Evolutionary conservation across 441 rosid genomes (phyloP).

Genomic region (Breynia disticha): DNA sequence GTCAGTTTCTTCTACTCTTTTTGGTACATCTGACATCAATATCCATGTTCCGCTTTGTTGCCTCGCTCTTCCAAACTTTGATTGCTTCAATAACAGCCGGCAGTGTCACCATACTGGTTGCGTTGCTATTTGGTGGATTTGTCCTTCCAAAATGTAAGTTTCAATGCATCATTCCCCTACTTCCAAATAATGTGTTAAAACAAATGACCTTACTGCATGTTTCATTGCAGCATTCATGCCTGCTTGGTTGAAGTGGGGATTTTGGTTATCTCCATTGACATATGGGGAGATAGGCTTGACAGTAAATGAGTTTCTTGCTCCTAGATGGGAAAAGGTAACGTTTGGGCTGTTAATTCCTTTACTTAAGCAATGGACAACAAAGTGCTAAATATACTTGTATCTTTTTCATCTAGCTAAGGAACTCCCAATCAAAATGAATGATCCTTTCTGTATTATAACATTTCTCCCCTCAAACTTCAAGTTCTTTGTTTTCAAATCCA

Average conservation of each 20-base stretch:
- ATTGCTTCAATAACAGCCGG: slow-evolving; percentile 26
- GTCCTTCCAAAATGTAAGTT: slow-evolving; percentile 30
- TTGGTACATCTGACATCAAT: slow-evolving; percentile 26
- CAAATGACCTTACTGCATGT: neutral
- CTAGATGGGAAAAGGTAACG: slow-evolving; percentile 51
- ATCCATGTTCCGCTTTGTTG: slow-evolving; percentile 36
- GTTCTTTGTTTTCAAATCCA: no score
- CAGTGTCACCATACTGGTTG: slow-evolving; percentile 11
- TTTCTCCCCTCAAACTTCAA: no score
- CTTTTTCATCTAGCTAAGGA: neutral
- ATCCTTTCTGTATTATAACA: no score
- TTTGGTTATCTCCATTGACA: slow-evolving; percentile 61
- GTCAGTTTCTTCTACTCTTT: slow-evolving; percentile 33
- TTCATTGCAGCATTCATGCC: slow-evolving; percentile 45
- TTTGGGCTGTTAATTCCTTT: neutral
- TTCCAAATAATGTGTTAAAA: neutral
- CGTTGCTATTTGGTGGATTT: slow-evolving; percentile 34
- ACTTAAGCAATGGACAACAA: neutral
- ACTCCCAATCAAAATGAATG: no score
- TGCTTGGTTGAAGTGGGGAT: slow-evolving; percentile 61
- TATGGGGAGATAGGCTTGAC: slow-evolving; percentile 67
- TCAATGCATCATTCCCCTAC: neutral
- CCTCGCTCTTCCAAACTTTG: slow-evolving; percentile 29
- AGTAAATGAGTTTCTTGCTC: slow-evolving; percentile 55
- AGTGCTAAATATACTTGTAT: no score